Conservation (phyloP, 2,329 filamentous ascomycete species). For the Thielaviopsis populi region DNA sequence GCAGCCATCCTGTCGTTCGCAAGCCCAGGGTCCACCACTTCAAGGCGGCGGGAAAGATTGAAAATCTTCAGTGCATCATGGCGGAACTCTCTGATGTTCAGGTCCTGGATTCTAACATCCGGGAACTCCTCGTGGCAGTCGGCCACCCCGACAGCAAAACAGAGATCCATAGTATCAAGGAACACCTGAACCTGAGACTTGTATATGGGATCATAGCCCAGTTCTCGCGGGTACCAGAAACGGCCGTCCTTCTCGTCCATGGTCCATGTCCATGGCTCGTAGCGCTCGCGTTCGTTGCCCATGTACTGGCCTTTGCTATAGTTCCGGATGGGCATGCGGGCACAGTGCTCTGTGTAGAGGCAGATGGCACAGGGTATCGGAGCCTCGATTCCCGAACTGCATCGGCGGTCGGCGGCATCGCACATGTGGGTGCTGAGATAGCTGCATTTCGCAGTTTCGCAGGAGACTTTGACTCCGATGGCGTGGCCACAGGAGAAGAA, state of each 20-base stretch:
- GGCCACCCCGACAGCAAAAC: conserved; percentile 4
- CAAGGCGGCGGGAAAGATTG: neutral
- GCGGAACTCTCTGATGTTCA: neutral
- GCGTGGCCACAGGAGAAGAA: conserved; percentile 4
- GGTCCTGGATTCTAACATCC: neutral
- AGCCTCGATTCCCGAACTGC: neutral
- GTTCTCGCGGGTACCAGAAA: conserved; percentile 2
- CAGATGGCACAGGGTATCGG: neutral
- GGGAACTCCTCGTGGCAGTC: neutral
- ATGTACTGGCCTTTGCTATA: neutral
- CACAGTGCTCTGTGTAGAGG: neutral
- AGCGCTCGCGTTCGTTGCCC: neutral
- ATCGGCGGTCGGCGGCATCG: neutral
- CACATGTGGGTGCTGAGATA: conserved; percentile 2
- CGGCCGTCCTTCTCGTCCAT: neutral
- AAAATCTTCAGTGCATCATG: neutral
- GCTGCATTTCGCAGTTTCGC: neutral
- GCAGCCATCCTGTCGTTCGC: neutral
- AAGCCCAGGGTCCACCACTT: neutral
- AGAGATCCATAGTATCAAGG: conserved; percentile 1
- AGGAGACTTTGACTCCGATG: conserved; percentile 2
- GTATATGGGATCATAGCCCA: neutral
- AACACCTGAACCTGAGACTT: neutral
- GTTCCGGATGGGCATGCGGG: neutral
- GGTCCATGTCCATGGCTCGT: conserved; percentile 1